Evolutionary conservation across 169 alveolate species (phyloP), one percentile per base, ranked within the genome.

Genomic region (Plasmodium cynomolgi): DNA sequence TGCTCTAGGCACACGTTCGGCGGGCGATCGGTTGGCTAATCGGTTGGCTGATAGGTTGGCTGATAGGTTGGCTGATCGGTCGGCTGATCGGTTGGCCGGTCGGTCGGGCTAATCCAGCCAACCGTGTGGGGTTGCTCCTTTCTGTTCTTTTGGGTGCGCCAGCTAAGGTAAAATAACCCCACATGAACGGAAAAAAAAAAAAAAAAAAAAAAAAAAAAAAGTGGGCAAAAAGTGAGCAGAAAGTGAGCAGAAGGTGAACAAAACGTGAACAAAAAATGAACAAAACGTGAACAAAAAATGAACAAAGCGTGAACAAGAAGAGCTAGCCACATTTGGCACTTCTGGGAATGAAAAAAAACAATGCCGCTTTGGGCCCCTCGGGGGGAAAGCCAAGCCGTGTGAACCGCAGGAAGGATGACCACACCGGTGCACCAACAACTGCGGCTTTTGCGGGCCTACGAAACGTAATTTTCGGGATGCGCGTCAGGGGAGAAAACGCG

Each of bases 401-500:
- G 29, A 20, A 31, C 54, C 6, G 1, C 4, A 13, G 20, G 6
- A 9, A 4, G 20, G 13, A 47, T 47, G n/a, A 47, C 62, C 23
- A 1, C 58, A 9, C 20, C 6, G n/a, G 23, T 13, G 62, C 77
- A 23, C 37, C 17, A 8, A 23, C 56, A 47, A 20, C 7, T 11
- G n/a, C 20, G 2, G 11, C 75, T 37, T 71, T 37, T 71, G 74
- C n/a, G 73, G 31, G 31, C 62, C 58, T 80, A 90, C 15, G 94
- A 90, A 58, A 90, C 94, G 37, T 41, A 80, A 47, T 81, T 71
- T 23, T 90, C 62, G 15, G 90, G 84, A 15, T 37, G 44, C 33
- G 94, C 58, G 41, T 81, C 29, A 17, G 94, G 86, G 23, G 94
- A 90, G n/a, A 90, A 90, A 23, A 90, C 83, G 23, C 94, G 39